Percentiles rank a stretch among this genome's conserved stretches.
Evolutionary conservation across 768 basidiomycete genomes (phyloP).

Genomic region (Trichaptum fuscoviolaceum): DNA sequence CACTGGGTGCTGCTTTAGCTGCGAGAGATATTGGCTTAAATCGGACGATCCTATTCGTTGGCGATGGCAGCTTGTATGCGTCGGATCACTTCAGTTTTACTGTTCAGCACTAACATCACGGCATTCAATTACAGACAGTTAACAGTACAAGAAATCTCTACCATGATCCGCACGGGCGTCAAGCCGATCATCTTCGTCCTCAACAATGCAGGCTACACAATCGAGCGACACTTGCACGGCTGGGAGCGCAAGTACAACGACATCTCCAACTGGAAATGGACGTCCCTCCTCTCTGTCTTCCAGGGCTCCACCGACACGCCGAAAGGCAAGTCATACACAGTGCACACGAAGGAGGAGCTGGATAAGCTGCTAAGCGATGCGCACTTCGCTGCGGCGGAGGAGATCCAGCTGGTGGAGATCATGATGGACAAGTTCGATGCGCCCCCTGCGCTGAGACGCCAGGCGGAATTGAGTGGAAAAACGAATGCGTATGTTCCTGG

Average conservation of each 20-base stretch:
- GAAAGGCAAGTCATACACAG: constrained; percentile 56
- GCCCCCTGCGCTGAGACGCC: constrained; percentile 53
- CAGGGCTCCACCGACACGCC: constrained; percentile 44
- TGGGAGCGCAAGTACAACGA: constrained; percentile 78
- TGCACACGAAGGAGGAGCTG: constrained; percentile 63
- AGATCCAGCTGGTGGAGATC: constrained; percentile 78
- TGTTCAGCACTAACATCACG: constrained; percentile 7
- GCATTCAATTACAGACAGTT: constrained; percentile 47
- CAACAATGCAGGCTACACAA: constrained; percentile 81
- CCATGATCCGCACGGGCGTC: constrained; percentile 69
- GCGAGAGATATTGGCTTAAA: constrained; percentile 57
- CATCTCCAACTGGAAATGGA: constrained; percentile 61
- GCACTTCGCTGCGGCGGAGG: constrained; percentile 55
- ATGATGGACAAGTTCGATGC: constrained; percentile 71
- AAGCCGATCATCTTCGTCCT: constrained; percentile 82
- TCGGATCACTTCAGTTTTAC: constrained; percentile 9
- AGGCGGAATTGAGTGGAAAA: constrained; percentile 50
- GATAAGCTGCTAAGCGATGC: constrained; percentile 57
- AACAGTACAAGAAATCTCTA: constrained; percentile 77
- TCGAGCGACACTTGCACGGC: constrained; percentile 77
- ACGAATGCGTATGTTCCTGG: constrained; percentile 37
- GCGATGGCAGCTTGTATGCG: constrained; percentile 74
- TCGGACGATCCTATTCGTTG: constrained; percentile 78
- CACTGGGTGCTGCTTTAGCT: constrained; percentile 77
- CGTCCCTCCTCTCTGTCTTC: constrained; percentile 53